Evolutionary conservation across 2,329 filamentous ascomycete genomes (phyloP).

Genomic region (Phyllosticta ampelicida): DNA sequence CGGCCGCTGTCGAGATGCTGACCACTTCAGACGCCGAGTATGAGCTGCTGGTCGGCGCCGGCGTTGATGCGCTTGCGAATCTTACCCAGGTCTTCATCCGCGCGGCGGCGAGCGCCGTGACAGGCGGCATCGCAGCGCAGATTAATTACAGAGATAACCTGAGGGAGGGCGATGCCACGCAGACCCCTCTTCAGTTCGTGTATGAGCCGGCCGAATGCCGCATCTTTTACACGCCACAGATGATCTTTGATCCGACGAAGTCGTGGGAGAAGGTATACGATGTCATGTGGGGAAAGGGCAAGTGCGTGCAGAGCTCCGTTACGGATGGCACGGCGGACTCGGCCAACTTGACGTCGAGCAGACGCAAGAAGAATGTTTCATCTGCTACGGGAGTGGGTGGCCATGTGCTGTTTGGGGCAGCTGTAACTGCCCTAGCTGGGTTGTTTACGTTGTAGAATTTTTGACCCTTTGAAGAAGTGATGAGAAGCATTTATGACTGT

Average conservation of each 20-base stretch:
- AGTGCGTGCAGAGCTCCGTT: constrained; percentile 13
- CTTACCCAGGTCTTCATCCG: background rate
- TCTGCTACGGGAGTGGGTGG: background rate
- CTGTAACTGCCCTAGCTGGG: background rate
- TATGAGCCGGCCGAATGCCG: constrained; percentile 52
- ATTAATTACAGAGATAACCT: constrained; percentile 27
- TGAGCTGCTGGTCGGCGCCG: constrained; percentile 19
- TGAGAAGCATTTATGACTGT: background rate
- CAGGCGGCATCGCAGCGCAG: constrained; percentile 6
- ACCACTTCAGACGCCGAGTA: background rate
- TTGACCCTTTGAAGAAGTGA: background rate
- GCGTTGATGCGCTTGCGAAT: constrained; percentile 11
- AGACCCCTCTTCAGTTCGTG: constrained; percentile 46
- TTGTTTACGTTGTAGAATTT: background rate
- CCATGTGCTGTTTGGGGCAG: background rate
- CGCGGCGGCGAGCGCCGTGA: background rate
- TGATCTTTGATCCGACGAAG: constrained; percentile 40
- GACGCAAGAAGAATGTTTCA: background rate
- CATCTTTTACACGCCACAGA: constrained; percentile 47
- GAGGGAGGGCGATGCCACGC: constrained; percentile 13
- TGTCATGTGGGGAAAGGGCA: constrained; percentile 20
- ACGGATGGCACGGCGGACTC: constrained; percentile 4
- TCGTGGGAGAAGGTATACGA: constrained; percentile 38
- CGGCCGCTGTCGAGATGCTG: background rate
- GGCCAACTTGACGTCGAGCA: background rate